A percentile compares a stretch with the other conserved stretches of the same genome.
These are phyloP conservation scores for Pichia sp. DNA, from an alignment of 1,139 yeast genomes.

Conservation along the genomic window DNA sequence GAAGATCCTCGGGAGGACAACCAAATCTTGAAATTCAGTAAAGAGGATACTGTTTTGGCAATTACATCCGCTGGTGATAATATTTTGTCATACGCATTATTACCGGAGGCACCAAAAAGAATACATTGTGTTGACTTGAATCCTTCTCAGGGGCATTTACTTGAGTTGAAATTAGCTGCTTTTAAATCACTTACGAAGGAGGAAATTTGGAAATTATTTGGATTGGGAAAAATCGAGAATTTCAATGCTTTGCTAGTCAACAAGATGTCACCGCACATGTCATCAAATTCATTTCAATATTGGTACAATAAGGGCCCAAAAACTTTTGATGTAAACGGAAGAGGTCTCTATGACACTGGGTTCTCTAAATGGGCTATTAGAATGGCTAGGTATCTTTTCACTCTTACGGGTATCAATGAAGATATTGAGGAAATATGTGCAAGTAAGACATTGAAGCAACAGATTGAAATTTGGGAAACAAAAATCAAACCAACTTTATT, in stretches of 20 bases:
- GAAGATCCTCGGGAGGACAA: conserved; percentile 83
- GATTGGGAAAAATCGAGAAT: conserved; percentile 57
- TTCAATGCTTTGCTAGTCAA: conserved; percentile 43
- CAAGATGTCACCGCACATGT: conserved; percentile 58
- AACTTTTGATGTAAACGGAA: conserved; percentile 45
- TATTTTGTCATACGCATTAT: conserved; percentile 60
- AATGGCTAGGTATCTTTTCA: conserved; percentile 53
- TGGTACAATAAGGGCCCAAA: conserved; percentile 61
- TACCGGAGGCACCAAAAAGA: conserved; percentile 63
- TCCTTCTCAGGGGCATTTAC: conserved; percentile 74
- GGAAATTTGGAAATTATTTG: conserved; percentile 68
- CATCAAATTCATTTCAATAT: conserved; percentile 74
- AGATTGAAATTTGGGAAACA: conserved; percentile 51
- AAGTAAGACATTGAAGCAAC: conserved; percentile 55
- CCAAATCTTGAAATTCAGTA: conserved; percentile 48
- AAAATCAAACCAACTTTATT: conserved; percentile 60
- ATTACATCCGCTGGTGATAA: conserved; percentile 87
- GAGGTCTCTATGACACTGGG: conserved; percentile 72
- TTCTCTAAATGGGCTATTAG: conserved; percentile 82
- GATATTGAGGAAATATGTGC: conserved; percentile 49
- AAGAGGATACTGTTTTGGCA: conserved; percentile 67
- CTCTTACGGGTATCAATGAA: conserved; percentile 42
- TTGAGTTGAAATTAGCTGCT: conserved; percentile 71
- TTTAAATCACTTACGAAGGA: conserved; percentile 49
- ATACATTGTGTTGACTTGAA: conserved; percentile 82